Evolutionary conservation across 2,329 filamentous ascomycete species (phyloP).

Genomic region (Phyllosticta citriasiana): DNA sequence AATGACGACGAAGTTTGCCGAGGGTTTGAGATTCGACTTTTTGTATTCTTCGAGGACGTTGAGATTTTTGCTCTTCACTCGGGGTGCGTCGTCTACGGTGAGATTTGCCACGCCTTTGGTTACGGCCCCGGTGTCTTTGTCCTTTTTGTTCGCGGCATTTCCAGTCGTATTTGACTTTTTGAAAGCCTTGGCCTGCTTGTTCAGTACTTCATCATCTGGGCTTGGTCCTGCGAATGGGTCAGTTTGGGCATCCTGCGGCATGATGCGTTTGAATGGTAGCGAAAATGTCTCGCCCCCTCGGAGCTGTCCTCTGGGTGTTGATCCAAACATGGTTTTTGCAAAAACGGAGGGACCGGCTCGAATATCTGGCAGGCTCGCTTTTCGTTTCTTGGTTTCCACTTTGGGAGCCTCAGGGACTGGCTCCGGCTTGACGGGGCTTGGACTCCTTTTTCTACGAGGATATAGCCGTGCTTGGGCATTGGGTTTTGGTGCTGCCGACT

Average conservation of each 20-base stretch:
- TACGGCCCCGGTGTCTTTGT: slow-evolving; percentile 28
- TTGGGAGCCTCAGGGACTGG: background rate
- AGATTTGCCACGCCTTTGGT: slow-evolving; percentile 40
- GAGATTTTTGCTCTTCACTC: slow-evolving; percentile 63
- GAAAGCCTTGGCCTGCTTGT: slow-evolving; percentile 56
- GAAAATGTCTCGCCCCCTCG: slow-evolving; percentile 16
- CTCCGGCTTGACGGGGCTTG: slow-evolving; percentile 1
- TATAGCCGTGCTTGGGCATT: background rate
- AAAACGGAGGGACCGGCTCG: slow-evolving; percentile 42
- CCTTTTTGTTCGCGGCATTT: slow-evolving; percentile 10
- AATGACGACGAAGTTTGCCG: slow-evolving; percentile 85
- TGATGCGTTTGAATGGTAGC: slow-evolving; percentile 30
- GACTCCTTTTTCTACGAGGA: slow-evolving; percentile 1
- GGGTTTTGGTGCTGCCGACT: background rate
- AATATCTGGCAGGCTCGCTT: slow-evolving; percentile 22
- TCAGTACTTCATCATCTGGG: slow-evolving; percentile 80
- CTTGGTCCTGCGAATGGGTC: slow-evolving; percentile 74
- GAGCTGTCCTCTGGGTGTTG: slow-evolving; percentile 3
- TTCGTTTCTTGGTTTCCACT: background rate
- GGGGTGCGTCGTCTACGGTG: slow-evolving; percentile 40
- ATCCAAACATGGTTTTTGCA: slow-evolving; percentile 39
- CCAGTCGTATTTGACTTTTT: slow-evolving; percentile 21
- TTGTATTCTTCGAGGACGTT: slow-evolving; percentile 75
- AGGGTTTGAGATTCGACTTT: slow-evolving; percentile 65
- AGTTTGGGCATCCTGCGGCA: slow-evolving; percentile 32